These are phyloP conservation scores for Chenopodium quinoa DNA, from an alignment of 148 eudicot genomes.

Conservation along the genomic window DNA sequence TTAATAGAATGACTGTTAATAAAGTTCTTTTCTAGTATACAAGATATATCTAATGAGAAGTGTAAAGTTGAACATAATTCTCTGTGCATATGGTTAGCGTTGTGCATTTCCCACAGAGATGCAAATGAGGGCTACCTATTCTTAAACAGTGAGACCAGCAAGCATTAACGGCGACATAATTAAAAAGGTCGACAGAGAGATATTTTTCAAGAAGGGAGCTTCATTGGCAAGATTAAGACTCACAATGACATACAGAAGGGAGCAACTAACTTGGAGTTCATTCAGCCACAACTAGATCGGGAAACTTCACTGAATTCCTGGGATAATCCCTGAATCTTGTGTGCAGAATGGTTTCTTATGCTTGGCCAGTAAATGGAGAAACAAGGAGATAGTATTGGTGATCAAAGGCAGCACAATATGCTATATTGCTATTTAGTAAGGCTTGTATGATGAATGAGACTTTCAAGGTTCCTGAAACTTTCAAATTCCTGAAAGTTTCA, in stretches of 20 bases:
- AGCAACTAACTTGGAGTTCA: not conserved
- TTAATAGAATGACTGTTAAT: not conserved
- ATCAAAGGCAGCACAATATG: not conserved
- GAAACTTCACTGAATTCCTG: too few relatives aligned
- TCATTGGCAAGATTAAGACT: not conserved
- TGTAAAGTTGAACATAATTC: constrained; percentile 3
- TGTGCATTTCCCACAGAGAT: too few relatives aligned
- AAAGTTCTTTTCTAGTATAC: not conserved
- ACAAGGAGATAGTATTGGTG: not conserved
- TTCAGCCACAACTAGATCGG: not conserved
- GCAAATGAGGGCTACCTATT: too few relatives aligned
- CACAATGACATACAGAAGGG: not conserved
- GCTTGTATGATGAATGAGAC: too few relatives aligned
- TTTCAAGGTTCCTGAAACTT: too few relatives aligned
- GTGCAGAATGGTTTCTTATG: not conserved
- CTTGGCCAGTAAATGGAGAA: not conserved
- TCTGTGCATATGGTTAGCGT: too few relatives aligned
- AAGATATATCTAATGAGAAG: not conserved
- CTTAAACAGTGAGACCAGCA: too few relatives aligned
- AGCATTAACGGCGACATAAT: too few relatives aligned
- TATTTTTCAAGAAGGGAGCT: not conserved
- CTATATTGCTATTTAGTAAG: too few relatives aligned
- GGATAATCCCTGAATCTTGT: too few relatives aligned
- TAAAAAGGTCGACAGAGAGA: not conserved
- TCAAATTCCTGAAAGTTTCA: too few relatives aligned